These are phyloP conservation scores for Aspergillus pseudoglaucus DNA, from an alignment of 2,329 filamentous ascomycete genomes.

Conservation along the genomic window DNA sequence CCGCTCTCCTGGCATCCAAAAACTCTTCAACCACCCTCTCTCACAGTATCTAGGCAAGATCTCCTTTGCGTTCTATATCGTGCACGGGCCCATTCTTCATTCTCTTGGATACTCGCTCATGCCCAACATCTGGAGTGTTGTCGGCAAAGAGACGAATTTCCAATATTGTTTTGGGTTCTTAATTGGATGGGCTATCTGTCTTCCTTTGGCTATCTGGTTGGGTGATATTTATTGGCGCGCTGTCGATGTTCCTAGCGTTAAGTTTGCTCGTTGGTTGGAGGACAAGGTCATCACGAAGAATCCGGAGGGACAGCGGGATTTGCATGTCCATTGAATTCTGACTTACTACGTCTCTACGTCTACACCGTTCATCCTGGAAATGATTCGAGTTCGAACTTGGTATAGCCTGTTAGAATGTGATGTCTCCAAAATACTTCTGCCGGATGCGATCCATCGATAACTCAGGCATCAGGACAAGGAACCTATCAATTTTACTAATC, in stretches of 20 bases:
- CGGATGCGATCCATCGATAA: constrained; percentile 36
- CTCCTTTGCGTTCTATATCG: constrained; percentile 43
- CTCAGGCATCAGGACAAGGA: constrained; percentile 32
- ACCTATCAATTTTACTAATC: constrained; percentile 34
- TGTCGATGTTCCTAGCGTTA: constrained; percentile 48
- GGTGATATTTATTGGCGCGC: constrained; percentile 55
- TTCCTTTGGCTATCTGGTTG: constrained; percentile 45
- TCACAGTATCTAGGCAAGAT: constrained; percentile 44
- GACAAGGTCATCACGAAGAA: constrained; percentile 21
- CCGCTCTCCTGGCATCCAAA: constrained; percentile 35
- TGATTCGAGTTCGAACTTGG: background rate
- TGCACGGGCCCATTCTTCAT: constrained; percentile 41
- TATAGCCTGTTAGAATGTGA: background rate
- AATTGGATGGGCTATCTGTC: constrained; percentile 34
- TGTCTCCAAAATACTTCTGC: constrained; percentile 27
- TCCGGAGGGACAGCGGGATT: constrained; percentile 3
- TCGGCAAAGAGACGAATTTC: constrained; percentile 33
- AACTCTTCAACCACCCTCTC: constrained; percentile 34
- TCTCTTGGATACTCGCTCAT: constrained; percentile 39
- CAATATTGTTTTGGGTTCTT: constrained; percentile 36
- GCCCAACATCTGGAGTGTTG: constrained; percentile 35
- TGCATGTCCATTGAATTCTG: constrained; percentile 4
- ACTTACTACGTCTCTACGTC: background rate
- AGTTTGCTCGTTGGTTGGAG: constrained; percentile 47
- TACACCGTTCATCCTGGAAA: background rate